Conservation (phyloP, 2,329 filamentous ascomycete species). For the Pseudogymnoascus sp. region DNA sequence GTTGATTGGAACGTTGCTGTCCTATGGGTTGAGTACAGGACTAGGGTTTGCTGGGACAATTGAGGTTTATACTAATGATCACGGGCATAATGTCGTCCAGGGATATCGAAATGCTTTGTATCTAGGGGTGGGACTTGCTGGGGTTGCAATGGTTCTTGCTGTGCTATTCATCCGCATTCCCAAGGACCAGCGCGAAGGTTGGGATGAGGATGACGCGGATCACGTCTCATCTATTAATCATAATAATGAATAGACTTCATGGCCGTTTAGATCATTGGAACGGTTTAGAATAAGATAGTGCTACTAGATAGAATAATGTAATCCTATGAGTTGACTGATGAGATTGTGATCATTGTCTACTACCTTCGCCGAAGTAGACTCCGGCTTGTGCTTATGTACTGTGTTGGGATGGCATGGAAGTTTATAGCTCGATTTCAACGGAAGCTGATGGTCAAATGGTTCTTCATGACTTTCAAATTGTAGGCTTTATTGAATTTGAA, state of each 20-base stretch:
- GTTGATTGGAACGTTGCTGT: slow-evolving; percentile 38
- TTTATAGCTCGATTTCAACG: no score
- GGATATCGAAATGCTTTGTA: slow-evolving; percentile 35
- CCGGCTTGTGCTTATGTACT: no score
- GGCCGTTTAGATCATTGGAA: background rate
- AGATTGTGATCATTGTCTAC: no score
- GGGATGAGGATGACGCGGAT: slow-evolving; percentile 17
- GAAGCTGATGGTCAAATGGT: no score
- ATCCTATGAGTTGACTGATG: background rate
- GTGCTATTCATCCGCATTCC: slow-evolving; percentile 33
- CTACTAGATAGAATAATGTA: background rate
- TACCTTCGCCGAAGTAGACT: no score
- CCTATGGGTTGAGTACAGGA: slow-evolving; percentile 36
- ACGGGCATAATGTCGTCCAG: slow-evolving; percentile 19
- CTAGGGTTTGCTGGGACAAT: slow-evolving; percentile 37
- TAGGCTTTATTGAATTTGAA: no score
- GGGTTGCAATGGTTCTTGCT: slow-evolving; percentile 28
- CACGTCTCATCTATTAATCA: background rate
- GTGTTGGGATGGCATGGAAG: no score
- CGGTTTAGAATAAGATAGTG: background rate
- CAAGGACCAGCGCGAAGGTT: slow-evolving; percentile 32
- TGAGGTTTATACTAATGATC: slow-evolving; percentile 21
- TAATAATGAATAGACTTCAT: background rate
- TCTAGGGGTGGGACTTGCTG: slow-evolving; percentile 32
- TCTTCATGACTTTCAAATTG: no score